Evolutionary conservation across 441 rosid species (phyloP).

Genomic region (Populus hybrid): DNA sequence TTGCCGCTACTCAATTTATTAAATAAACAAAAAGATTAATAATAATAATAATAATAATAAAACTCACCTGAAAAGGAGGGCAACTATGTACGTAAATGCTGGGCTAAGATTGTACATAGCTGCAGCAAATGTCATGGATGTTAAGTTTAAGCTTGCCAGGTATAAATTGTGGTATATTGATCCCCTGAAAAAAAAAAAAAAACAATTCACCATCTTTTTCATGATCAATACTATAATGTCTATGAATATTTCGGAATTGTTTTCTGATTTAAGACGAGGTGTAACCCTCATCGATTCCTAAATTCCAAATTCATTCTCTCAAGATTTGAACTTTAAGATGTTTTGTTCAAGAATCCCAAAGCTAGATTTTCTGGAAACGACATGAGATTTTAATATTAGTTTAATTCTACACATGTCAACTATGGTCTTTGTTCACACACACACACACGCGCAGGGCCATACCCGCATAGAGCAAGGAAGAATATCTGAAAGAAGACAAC

Average conservation of each 20-base stretch:
- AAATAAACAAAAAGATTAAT: too few species aligned
- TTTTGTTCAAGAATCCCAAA: too few species aligned
- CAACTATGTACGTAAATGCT: neutral
- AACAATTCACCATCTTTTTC: neutral
- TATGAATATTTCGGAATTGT: too few species aligned
- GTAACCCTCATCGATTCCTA: too few species aligned
- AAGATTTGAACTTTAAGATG: too few species aligned
- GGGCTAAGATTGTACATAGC: conserved; percentile 1
- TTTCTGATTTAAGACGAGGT: too few species aligned
- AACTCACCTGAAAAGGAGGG: neutral
- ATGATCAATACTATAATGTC: neutral
- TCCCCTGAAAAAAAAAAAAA: neutral
- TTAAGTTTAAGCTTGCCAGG: neutral
- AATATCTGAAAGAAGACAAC: neutral
- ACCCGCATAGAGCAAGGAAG: neutral
- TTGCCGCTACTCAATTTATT: neutral
- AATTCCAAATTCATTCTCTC: too few species aligned
- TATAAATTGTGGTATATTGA: neutral
- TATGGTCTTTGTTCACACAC: neutral
- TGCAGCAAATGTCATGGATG: conserved; percentile 2
- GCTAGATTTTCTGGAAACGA: neutral
- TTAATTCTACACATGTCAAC: neutral
- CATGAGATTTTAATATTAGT: neutral
- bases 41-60: neutral
- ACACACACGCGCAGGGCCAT: neutral